Percentiles rank a stretch among this genome's conserved stretches.
Evolutionary conservation across 1,284 basidiomycete species (phyloP).

Genomic region (Cryptococcus maquisensis): DNA sequence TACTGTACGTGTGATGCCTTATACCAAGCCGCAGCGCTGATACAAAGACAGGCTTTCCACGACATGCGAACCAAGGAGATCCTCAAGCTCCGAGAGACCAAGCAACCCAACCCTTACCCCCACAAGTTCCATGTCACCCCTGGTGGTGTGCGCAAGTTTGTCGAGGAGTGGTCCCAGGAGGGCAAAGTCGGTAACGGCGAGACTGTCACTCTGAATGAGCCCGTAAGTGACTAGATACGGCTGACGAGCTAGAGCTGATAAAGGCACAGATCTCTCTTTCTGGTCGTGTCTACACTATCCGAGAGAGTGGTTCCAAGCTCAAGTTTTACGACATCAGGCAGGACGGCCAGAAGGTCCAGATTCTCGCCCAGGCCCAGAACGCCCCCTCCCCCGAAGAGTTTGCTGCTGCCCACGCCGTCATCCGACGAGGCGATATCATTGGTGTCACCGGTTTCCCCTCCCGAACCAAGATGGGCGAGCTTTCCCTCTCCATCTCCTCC

Average conservation of each 20-base stretch:
- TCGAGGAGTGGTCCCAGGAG: conserved; percentile 69
- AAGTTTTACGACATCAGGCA: conserved; percentile 93
- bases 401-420: conserved; percentile 70
- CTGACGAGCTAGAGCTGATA: not conserved
- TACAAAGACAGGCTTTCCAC: conserved; percentile 76
- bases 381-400: conserved; percentile 62
- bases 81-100: conserved; percentile 75
- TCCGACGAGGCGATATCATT: conserved; percentile 94
- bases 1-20: conserved; percentile 18
- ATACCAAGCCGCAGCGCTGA: not conserved
- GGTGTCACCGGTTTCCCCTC: conserved; percentile 85
- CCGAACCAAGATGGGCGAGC: conserved; percentile 93
- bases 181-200: conserved; percentile 58
- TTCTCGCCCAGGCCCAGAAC: conserved; percentile 86
- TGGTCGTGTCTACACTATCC: conserved; percentile 87
- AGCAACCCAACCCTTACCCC: conserved; percentile 90
- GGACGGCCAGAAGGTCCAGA: conserved; percentile 90
- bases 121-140: conserved; percentile 94
- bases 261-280: conserved; percentile 59
- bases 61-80: conserved; percentile 88
- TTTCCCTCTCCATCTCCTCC: conserved; percentile 77
- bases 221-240: conserved; percentile 16
- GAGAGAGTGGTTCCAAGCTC: conserved; percentile 76
- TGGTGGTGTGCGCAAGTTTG: conserved; percentile 68
- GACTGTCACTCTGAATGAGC: conserved; percentile 24